These are phyloP conservation scores for Pneumocystis oryctolagi DNA, from an alignment of 1,139 yeast genomes.

Conservation along the genomic window DNA sequence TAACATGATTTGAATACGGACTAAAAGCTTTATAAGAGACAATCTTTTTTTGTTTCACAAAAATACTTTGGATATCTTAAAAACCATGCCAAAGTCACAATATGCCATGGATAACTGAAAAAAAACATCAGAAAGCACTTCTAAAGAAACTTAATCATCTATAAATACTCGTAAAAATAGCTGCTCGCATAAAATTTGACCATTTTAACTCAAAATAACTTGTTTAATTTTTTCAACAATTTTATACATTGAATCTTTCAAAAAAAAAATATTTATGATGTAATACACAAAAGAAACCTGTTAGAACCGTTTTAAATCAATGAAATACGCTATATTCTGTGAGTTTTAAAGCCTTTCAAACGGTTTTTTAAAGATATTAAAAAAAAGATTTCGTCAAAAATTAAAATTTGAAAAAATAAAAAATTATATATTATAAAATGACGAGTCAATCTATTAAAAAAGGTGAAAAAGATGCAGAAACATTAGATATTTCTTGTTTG, in stretches of 20 bases:
- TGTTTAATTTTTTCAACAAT: neutral
- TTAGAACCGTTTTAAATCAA: neutral
- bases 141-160: neutral
- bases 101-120: constrained; percentile 38
- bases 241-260: neutral
- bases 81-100: constrained; percentile 65
- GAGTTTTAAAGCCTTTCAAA: neutral
- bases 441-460: neutral
- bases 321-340: neutral
- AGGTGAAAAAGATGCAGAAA: neutral
- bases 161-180: neutral
- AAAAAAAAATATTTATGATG: neutral
- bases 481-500: neutral
- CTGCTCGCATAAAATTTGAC: neutral
- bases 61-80: constrained; percentile 61
- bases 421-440: neutral
- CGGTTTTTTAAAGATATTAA: neutral
- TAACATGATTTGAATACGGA: constrained; percentile 81
- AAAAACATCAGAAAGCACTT: neutral
- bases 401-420: too few species aligned
- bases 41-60: neutral
- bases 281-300: neutral
- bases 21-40: constrained; percentile 9
- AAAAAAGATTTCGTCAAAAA: neutral
- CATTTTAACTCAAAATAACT: neutral